Percentiles rank a stretch among this genome's conserved stretches.
These are phyloP conservation scores for Neurospora intermedia DNA, from an alignment of 495 filamentous ascomycete species.

Conservation along the genomic window DNA sequence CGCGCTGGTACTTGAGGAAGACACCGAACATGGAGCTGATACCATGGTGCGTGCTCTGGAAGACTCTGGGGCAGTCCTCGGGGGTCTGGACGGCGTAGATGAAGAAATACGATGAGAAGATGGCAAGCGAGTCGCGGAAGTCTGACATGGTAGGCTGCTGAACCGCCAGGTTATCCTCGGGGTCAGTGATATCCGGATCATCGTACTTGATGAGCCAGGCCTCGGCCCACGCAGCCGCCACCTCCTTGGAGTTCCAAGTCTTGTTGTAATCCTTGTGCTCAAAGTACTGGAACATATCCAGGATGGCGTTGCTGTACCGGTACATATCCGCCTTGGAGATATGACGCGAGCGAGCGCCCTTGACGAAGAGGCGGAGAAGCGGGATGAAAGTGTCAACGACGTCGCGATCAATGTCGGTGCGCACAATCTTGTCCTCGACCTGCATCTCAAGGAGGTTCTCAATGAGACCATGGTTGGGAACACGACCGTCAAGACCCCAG, in stretches of 20 bases:
- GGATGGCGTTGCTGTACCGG: conserved; percentile 15
- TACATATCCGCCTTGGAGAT: conserved; percentile 11
- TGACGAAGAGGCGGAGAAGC: conserved; percentile 48
- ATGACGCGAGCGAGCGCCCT: conserved; percentile 16
- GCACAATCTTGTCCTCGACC: conserved; percentile 43
- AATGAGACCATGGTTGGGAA: conserved; percentile 53
- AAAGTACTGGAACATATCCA: conserved; percentile 19
- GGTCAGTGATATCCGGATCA: conserved; percentile 37
- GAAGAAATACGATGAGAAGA: conserved; percentile 58
- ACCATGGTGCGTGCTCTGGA: conserved; percentile 58
- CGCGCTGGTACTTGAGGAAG: conserved; percentile 53
- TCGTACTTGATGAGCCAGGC: conserved; percentile 51
- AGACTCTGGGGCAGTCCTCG: conserved; percentile 51
- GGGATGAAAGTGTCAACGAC: conserved; percentile 53
- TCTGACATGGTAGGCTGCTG: conserved; percentile 49
- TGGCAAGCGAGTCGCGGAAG: conserved; percentile 45
- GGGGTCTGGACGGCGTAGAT: conserved; percentile 59
- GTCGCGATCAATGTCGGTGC: conserved; percentile 39
- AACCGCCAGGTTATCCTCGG: conserved; percentile 44
- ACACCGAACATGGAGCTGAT: conserved; percentile 54
- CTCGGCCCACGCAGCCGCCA: conserved; percentile 50
- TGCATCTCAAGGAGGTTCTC: conserved; percentile 50
- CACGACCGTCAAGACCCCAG: conserved; percentile 56
- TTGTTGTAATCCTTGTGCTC: conserved; percentile 44
- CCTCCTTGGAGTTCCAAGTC: conserved; percentile 50